Evolutionary conservation across 768 basidiomycete genomes (phyloP).

Genomic region (Lentinula raphanica): DNA sequence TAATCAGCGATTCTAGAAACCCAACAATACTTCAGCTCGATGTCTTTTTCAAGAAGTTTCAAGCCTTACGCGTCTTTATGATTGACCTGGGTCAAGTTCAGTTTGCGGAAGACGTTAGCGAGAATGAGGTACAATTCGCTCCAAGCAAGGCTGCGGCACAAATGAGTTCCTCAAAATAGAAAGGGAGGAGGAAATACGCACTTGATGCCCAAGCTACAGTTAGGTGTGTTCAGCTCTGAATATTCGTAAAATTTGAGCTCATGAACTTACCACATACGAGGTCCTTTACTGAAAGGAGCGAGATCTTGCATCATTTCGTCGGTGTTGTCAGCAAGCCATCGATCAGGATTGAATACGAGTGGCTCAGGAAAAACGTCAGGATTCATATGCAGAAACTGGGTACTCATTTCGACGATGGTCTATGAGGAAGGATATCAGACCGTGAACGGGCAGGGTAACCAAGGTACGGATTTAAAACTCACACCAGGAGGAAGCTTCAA

Average conservation of each 20-base stretch:
- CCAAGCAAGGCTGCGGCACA: constrained; percentile 13
- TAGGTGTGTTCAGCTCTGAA: not conserved
- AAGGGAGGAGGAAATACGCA: constrained; percentile 1
- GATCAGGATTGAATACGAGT: constrained; percentile 31
- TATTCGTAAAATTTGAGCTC: not conserved
- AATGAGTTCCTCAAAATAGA: not conserved
- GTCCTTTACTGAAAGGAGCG: constrained; percentile 39
- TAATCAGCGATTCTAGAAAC: not conserved
- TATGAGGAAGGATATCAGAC: constrained; percentile 10
- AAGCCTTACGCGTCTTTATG: not conserved
- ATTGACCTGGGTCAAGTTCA: constrained; percentile 13
- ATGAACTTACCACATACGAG: constrained; percentile 31
- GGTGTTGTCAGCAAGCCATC: constrained; percentile 35
- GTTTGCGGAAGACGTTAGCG: constrained; percentile 16
- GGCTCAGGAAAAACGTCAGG: constrained; percentile 37
- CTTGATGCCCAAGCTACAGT: not conserved
- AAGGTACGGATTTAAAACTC: constrained; percentile 6
- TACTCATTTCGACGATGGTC: constrained; percentile 39
- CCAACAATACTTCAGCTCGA: too few relatives aligned
- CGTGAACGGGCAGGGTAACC: too few relatives aligned
- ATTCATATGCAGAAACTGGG: constrained; percentile 33
- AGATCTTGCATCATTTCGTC: constrained; percentile 37
- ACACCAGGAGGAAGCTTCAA: constrained; percentile 33
- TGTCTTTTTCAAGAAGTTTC: too few relatives aligned
- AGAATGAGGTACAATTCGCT: constrained; percentile 17